phyloP scores from a whole-genome alignment of 225 moss, liverwort and hornwort genomes.

The Pleurozium schreberi region DNA sequence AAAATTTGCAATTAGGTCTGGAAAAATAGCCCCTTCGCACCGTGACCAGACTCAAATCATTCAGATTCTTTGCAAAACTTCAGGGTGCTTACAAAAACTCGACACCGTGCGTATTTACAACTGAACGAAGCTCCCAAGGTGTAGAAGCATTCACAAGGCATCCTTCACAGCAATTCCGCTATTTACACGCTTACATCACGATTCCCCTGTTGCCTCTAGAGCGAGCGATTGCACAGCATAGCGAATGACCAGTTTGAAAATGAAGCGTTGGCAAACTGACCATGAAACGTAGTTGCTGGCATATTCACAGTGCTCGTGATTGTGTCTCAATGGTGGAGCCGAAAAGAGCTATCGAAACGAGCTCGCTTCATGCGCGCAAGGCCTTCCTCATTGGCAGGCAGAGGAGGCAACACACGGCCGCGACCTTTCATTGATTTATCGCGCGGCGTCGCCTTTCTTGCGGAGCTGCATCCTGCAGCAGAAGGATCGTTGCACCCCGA shows the following conservation, averaged over 20 bases:
- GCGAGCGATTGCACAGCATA: neutral
- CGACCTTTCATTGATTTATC: constrained; percentile 6
- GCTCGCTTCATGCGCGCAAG: constrained; percentile 21
- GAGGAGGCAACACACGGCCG: constrained; percentile 7
- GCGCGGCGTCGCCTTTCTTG: neutral
- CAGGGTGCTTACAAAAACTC: neutral
- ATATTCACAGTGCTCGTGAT: neutral
- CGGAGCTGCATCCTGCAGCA: neutral
- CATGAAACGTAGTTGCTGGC: neutral
- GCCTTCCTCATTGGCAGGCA: constrained; percentile 1
- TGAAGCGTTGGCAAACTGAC: neutral
- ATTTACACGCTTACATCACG: neutral
- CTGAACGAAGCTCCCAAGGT: neutral
- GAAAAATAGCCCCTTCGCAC: neutral
- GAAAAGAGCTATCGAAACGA: neutral
- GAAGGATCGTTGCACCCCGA: neutral
- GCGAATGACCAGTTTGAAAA: neutral
- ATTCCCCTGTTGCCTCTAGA: neutral
- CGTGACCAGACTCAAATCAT: neutral
- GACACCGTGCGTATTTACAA: neutral
- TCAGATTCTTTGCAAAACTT: neutral
- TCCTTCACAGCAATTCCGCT: neutral
- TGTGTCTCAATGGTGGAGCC: neutral
- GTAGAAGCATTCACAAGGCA: neutral
- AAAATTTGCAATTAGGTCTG: neutral